Evolutionary conservation across 495 filamentous ascomycete genomes (phyloP).

Genomic region (Tuber umbilicatum): DNA sequence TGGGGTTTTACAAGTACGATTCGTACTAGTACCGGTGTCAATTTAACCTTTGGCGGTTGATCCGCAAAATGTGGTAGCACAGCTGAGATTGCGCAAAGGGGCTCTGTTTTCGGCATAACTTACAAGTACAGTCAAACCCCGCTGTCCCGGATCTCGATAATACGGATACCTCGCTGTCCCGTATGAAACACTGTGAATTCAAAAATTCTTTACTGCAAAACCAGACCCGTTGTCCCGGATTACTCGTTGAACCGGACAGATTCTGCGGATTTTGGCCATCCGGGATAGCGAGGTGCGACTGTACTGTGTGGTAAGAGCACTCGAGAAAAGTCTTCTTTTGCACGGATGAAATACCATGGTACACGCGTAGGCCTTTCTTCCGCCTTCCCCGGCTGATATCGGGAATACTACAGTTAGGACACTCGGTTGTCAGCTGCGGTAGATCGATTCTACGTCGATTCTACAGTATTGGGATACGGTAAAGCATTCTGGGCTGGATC

Average conservation of each 20-base stretch:
- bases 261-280: too few relatives aligned
- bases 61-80: not conserved
- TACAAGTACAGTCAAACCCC: too few relatives aligned
- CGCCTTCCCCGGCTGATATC: not conserved
- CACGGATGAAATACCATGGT: not conserved
- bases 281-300: too few relatives aligned
- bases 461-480: not conserved
- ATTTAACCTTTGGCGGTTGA: conserved; percentile 1
- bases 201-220: too few relatives aligned
- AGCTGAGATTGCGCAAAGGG: not conserved
- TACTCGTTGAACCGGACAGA: too few relatives aligned
- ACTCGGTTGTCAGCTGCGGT: not conserved
- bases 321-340: not conserved
- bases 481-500: not conserved
- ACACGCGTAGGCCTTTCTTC: not conserved
- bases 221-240: too few relatives aligned
- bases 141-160: too few relatives aligned
- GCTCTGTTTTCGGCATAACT: not conserved
- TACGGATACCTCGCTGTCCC: too few relatives aligned
- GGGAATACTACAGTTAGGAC: not conserved
- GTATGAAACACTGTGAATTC: too few relatives aligned
- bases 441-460: not conserved
- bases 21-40: not conserved
- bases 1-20: not conserved
- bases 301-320: too few relatives aligned